Base-by-base conservation (phyloP, 257 asterid species). In the Echites panduratus region DNA sequence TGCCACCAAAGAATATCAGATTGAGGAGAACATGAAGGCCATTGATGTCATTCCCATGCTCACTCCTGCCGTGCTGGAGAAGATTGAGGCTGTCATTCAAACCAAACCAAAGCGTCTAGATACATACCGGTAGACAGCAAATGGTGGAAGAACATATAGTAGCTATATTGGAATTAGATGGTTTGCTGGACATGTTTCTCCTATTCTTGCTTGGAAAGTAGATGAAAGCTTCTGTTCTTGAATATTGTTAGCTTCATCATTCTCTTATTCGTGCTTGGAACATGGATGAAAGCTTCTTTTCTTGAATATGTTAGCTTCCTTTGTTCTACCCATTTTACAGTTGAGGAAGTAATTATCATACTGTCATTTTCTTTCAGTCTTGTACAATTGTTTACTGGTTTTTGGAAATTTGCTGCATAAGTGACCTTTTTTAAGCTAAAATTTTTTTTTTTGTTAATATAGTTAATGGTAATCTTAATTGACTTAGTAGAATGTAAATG, bases 1-100 rank as follows among this genome's bases (percentile, higher is more conserved):
- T 53, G 96, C 99, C 76, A 95, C 97, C 81, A 95, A 89, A 84
- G 91, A 85, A 78, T 67, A 84, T 75, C 99, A 95, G 98, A 89
- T 93, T 65, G 70, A 85, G 81, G 98, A 93, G 82, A 93, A 93
- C 85, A 93, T 93, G 98, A 93, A 91, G 83, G 97, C 97, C 45
- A 76, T 93, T 71, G 84, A 88, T 72, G 96, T 84, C 50, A 91
- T 93, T 78, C 98, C 98, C 3, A 75, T 84, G 89, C 89, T 93
- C 48, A 89, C 96, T 4, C 96, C 98, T 3, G 78, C 74, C 0
- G 90, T 93, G 71, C 16, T 91, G 86, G 98, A 93, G 88, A 87
- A 79, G 76, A 93, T 93, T 62, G 98, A 93, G 78, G 89, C 92
- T 57, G 84, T 86, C 70, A 91, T 93, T 78, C 96, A 93, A 73